A percentile compares a stretch with the other conserved stretches of the same genome.
Evolutionary conservation across 2,329 filamentous ascomycete genomes (phyloP).

Genomic region (Exophiala alcalophila): DNA sequence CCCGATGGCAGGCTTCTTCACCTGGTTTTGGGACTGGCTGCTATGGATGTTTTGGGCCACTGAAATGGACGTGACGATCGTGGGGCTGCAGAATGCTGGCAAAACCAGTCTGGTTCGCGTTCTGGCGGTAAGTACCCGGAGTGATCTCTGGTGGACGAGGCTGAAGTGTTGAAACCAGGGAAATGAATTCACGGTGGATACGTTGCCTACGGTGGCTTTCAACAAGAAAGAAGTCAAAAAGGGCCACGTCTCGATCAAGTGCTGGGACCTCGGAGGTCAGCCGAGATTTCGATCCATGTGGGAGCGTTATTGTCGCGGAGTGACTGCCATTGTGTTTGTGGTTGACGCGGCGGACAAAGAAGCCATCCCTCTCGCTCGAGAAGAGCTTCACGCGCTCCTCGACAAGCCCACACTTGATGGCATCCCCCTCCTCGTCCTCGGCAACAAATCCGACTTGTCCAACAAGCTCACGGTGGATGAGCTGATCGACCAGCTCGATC

Average conservation of each 20-base stretch:
- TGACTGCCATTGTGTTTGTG: slow-evolving; percentile 98
- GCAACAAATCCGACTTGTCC: slow-evolving; percentile 95
- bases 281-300: slow-evolving; percentile 98
- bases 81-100: slow-evolving; percentile 94
- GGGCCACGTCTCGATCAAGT: slow-evolving; percentile 97
- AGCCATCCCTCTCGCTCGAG: slow-evolving; percentile 77
- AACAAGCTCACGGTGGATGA: slow-evolving; percentile 90
- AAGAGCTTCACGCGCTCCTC: slow-evolving; percentile 88
- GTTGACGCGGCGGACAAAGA: slow-evolving; percentile 89
- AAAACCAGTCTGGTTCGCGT: slow-evolving; percentile 94
- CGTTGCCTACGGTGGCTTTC: slow-evolving; percentile 96
- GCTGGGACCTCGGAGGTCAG: slow-evolving; percentile 97
- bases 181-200: slow-evolving; percentile 98
- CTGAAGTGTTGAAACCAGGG: slow-evolving; percentile 58
- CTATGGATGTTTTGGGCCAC: slow-evolving; percentile 97
- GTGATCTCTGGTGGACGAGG: slow-evolving; percentile 2
- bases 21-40: slow-evolving; percentile 96
- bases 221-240: slow-evolving; percentile 99
- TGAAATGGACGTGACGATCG: slow-evolving; percentile 99
- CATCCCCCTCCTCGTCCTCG: slow-evolving; percentile 89
- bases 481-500: slow-evolving; percentile 85
- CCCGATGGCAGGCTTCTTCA: slow-evolving; percentile 86
- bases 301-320: slow-evolving; percentile 96
- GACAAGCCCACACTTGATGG: slow-evolving; percentile 78
- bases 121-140: slow-evolving; percentile 71